Evolutionary conservation across 2,329 filamentous ascomycete species (phyloP), one percentile per base, ranked within the genome.

Genomic region (Fusarium chaquense): DNA sequence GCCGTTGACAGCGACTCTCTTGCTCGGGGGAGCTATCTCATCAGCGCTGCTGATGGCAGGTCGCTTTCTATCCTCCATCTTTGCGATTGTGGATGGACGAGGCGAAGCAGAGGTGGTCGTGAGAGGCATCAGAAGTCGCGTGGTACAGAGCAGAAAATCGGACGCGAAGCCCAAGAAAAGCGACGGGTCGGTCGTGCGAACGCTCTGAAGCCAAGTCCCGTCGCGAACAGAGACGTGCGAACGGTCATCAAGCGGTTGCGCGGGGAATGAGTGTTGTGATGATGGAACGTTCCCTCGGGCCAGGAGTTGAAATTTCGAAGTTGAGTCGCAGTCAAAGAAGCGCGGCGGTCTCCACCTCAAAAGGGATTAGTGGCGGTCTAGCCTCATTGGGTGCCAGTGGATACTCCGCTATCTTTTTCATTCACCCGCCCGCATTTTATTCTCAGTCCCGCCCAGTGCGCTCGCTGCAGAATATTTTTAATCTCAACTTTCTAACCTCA

Each of bases 61-160:
- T 89, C 96, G 90, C 89, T 99, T 99, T 89, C 96, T 93, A 86
- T 98, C 96, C 88, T 99, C 96, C 95, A 98, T 99, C 89, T 96
- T 97, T 85, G 90, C 86, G 83, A 93, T 87, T 87, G 90, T 90
- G 84, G 93, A 91, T 86, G 92, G 89, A 88, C 90, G 89, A 86
- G 90, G 87, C 79, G 83, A 81, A 82, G 90, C 86, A 82, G 89
- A 87, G 75, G 89, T 87, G 83, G 92, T 91, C 84, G 92, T 90
- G 88, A 92, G 88, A 91, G 90, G 90, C 93, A 97, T 97, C 87
- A 93, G 92, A 91, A 87, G 73, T 78, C 73, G 74, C 76, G 77
- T 76, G 76, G 77, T 70, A 72, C 71, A 64, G 69, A 66, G 61
- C 68, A 67, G 69, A 55, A 84, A 83, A 81, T 82, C 80, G 81